A percentile compares a stretch with the other conserved stretches of the same genome.
phyloP scores from a whole-genome alignment of 768 basidiomycete genomes.

The Pulveroboletus sp. region DNA sequence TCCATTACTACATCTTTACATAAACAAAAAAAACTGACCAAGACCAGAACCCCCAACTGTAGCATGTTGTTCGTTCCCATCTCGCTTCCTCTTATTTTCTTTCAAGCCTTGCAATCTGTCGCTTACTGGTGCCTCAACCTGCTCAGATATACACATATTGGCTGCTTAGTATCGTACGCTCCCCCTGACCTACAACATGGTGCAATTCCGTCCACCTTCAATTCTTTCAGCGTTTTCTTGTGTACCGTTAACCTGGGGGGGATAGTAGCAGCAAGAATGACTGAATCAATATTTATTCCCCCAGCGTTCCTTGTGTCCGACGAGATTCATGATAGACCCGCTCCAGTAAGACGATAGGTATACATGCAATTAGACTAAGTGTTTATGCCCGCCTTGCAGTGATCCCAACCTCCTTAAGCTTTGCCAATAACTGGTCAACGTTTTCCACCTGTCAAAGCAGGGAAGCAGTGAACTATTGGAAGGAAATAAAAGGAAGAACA shows the following conservation, averaged over 20 bases:
- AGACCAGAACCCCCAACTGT: slow-evolving; percentile 13
- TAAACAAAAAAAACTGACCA: slow-evolving; percentile 8
- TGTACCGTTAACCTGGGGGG: slow-evolving; percentile 8
- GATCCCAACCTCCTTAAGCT: slow-evolving; percentile 82
- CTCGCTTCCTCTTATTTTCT: slow-evolving; percentile 5
- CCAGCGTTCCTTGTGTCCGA: background rate
- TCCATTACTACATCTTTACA: slow-evolving; percentile 8
- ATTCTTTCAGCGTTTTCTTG: slow-evolving; percentile 5
- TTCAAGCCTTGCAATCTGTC: slow-evolving; percentile 8
- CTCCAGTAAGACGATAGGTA: slow-evolving; percentile 1
- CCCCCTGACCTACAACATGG: slow-evolving; percentile 5
- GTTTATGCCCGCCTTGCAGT: slow-evolving; percentile 26
- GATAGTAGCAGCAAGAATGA: slow-evolving; percentile 6
- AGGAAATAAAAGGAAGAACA: background rate
- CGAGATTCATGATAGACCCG: background rate
- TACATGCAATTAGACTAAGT: background rate
- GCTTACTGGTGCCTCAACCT: slow-evolving; percentile 6
- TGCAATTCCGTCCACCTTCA: slow-evolving; percentile 8
- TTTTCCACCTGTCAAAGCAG: slow-evolving; percentile 50
- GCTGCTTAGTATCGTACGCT: slow-evolving; percentile 14
- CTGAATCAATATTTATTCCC: slow-evolving; percentile 19
- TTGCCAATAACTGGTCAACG: slow-evolving; percentile 86
- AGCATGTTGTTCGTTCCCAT: slow-evolving; percentile 24
- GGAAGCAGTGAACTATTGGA: background rate
- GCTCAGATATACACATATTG: slow-evolving; percentile 24